Evolutionary conservation across 2,329 filamentous ascomycete genomes (phyloP), one percentile per base, ranked within the genome.

Genomic region (Colletotrichum ledebouriae): DNA sequence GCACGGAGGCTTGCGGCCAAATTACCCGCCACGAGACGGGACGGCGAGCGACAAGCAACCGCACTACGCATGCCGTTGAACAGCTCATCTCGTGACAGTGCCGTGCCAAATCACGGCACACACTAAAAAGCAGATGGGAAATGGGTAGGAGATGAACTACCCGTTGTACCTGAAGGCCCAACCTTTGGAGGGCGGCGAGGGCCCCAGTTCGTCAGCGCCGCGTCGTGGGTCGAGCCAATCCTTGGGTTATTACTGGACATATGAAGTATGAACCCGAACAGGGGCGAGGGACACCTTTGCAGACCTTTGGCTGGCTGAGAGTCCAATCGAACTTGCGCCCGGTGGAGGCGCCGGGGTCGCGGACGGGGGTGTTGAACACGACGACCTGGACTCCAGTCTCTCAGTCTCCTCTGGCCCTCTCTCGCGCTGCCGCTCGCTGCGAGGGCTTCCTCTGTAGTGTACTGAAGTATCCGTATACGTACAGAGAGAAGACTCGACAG

Each of bases 211-310:
- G 60, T 64, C 65, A 59, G 65, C 47, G 61, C 34, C 61, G 42
- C 49, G 34, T 46, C 55, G 61, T 68, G 65, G 60, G 61, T 59
- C 61, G 49, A 44, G 39, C 55, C 61, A 68, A 68, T 56, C 61
- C 65, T 68, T 56, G 65, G 42, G 49, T 52, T 65, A 64, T 59
- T 68, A 68, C 61, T 60, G 65, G 55, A 37, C 47, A 59, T 65
- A 59, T 56, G 65, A 65, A 49, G 56, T 65, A 59, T 56, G 65
- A 65, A 49, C 39, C 55, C 13, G 46, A n/a, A 39, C 65, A 50
- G 63, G 61, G 61, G 46, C 29, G 17, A 29, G 39, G 22, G 58
- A 59, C 57, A 25, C 52, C 20, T 56, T 53, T 47, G 37, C 53
- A 49, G 46, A 42, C 17, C 46, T 55, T 29, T 25, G 60, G 65